Evolutionary conservation across 768 basidiomycete species (phyloP).

Genomic region (Boletellus ananas): DNA sequence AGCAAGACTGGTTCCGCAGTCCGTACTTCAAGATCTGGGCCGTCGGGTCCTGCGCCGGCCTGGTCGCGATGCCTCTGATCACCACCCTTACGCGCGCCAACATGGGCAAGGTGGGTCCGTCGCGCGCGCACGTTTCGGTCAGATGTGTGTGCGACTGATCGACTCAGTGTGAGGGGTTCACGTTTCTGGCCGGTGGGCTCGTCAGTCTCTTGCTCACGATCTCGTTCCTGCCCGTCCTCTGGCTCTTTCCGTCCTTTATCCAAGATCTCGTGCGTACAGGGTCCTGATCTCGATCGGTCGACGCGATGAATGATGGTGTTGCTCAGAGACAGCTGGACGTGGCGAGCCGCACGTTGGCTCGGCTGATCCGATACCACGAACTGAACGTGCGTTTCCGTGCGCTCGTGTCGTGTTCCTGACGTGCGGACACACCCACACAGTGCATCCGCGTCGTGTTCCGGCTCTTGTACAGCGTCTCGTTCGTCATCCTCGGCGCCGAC

Average conservation of each 20-base stretch:
- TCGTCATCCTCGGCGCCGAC: slow-evolving; percentile 65
- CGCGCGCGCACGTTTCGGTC: not conserved
- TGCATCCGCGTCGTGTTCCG: slow-evolving; percentile 70
- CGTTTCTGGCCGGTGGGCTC: slow-evolving; percentile 64
- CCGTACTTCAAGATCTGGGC: slow-evolving; percentile 73
- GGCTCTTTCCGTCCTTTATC: slow-evolving; percentile 66
- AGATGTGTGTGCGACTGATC: slow-evolving; percentile 8
- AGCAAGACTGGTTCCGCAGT: slow-evolving; percentile 76
- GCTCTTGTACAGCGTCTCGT: slow-evolving; percentile 62
- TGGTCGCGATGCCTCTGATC: slow-evolving; percentile 67
- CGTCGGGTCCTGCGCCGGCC: slow-evolving; percentile 55
- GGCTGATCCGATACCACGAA: slow-evolving; percentile 77
- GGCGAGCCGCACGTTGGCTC: slow-evolving; percentile 60
- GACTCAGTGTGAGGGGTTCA: slow-evolving; percentile 62
- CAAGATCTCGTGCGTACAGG: slow-evolving; percentile 46
- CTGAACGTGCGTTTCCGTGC: slow-evolving; percentile 56
- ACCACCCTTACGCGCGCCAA: slow-evolving; percentile 60
- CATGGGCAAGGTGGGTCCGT: slow-evolving; percentile 49
- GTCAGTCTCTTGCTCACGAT: slow-evolving; percentile 68
- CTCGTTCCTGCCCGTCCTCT: slow-evolving; percentile 72
- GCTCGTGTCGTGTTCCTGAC: not conserved
- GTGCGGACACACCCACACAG: slow-evolving; percentile 35
- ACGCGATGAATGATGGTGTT: not conserved
- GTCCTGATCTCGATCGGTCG: too few species aligned
- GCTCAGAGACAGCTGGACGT: slow-evolving; percentile 56